phyloP scores from a whole-genome alignment of 2,329 filamentous ascomycete genomes.

The Fusarium odoratissimum region DNA sequence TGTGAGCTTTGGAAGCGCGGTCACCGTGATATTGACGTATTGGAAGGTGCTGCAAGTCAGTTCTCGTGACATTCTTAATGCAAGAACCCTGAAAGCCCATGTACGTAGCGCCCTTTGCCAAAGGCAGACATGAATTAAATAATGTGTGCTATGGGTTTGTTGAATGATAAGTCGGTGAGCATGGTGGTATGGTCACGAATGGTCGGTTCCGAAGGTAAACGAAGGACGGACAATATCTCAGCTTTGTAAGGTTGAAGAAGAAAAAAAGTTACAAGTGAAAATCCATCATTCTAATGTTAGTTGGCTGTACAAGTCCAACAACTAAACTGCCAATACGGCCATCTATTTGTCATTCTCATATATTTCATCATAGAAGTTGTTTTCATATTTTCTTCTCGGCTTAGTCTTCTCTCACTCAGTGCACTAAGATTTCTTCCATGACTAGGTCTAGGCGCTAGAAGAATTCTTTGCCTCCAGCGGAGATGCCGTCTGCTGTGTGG shows the following conservation, averaged over 20 bases:
- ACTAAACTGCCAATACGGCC: not conserved
- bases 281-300: not conserved
- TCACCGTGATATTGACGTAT: slow-evolving; percentile 9
- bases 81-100: slow-evolving; percentile 18
- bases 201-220: slow-evolving; percentile 15
- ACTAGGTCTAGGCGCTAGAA: slow-evolving; percentile 17
- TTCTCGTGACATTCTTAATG: slow-evolving; percentile 31
- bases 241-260: not conserved
- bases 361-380: not conserved
- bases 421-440: slow-evolving; percentile 1
- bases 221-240: not conserved
- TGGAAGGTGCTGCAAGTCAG: slow-evolving; percentile 1
- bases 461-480: slow-evolving; percentile 16
- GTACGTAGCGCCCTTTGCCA: not conserved
- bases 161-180: slow-evolving; percentile 25
- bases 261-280: not conserved
- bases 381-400: not conserved
- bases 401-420: not conserved
- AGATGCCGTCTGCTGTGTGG: slow-evolving; percentile 9
- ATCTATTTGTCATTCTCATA: not conserved
- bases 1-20: not conserved
- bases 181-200: not conserved
- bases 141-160: not conserved
- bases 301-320: not conserved
- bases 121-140: not conserved